Evolutionary conservation across 2,329 filamentous ascomycete species (phyloP).

Genomic region (Juglanconis sp.): DNA sequence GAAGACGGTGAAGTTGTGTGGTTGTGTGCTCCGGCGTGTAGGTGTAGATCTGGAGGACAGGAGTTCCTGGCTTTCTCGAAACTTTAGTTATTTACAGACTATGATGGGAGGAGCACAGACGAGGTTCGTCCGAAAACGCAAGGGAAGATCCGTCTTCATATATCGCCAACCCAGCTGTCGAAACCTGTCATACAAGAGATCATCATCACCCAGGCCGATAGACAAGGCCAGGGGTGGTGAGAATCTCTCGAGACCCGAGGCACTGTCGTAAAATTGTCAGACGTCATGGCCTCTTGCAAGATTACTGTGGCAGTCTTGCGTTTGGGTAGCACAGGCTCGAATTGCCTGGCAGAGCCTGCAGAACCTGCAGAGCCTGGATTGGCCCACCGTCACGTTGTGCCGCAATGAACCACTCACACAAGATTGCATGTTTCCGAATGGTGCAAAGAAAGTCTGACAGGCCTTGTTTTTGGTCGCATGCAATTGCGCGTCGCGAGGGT

Average conservation of each 20-base stretch:
- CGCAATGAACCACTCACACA: not conserved
- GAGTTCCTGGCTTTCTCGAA: not conserved
- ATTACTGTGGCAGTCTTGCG: not conserved
- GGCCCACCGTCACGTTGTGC: conserved; percentile 9
- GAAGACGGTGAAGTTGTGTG: not conserved
- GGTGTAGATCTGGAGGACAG: not conserved
- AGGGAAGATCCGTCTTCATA: conserved; percentile 10
- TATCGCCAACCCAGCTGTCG: not conserved
- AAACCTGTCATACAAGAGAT: not conserved
- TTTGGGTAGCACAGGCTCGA: not conserved
- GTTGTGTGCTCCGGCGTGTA: not conserved
- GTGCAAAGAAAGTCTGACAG: not conserved
- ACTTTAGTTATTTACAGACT: not conserved
- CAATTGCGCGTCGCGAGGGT: not conserved
- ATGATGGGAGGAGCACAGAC: not conserved
- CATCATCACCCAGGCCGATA: not conserved
- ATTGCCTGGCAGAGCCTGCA: not conserved
- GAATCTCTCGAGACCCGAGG: not conserved
- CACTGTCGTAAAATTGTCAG: not conserved
- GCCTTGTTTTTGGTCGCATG: conserved; percentile 10
- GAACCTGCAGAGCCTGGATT: not conserved
- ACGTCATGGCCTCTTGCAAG: not conserved
- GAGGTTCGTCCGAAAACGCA: not conserved
- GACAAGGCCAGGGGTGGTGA: not conserved
- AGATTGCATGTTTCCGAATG: not conserved